phyloP scores from a whole-genome alignment of 176 grass and related monocot species.

The Neostapfia colusana region DNA sequence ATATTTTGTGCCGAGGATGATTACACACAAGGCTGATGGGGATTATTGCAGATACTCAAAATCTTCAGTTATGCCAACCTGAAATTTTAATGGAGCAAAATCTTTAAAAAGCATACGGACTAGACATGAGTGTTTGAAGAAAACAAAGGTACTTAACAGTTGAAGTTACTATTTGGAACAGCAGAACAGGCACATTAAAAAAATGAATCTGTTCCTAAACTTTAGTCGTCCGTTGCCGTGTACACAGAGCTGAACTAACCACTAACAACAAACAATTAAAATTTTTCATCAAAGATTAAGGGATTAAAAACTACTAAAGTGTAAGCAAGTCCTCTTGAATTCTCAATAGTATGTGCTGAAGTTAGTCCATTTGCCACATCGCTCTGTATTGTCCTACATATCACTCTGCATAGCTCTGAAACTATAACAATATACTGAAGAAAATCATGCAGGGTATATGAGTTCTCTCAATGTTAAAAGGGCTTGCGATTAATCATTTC shows the following conservation, averaged over 20 bases:
- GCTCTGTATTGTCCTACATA: neutral
- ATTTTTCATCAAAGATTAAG: neutral
- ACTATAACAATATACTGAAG: neutral
- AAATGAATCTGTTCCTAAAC: conserved; percentile 2
- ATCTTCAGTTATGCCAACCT: conserved; percentile 89
- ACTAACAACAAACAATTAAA: neutral
- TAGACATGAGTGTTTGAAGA: neutral
- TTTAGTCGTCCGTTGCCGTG: neutral
- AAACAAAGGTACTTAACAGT: neutral
- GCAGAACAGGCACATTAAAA: neutral
- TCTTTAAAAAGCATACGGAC: neutral
- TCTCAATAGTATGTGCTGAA: neutral
- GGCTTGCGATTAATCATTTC: conserved; percentile 15
- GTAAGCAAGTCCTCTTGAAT: conserved; percentile 3
- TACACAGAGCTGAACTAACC: neutral
- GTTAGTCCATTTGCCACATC: neutral
- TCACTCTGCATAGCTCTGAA: neutral
- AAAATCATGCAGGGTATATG: neutral
- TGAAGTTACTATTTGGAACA: neutral
- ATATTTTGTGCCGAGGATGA: neutral
- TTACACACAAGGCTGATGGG: conserved; percentile 5
- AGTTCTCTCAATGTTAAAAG: neutral
- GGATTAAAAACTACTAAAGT: neutral
- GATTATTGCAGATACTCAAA: conserved; percentile 77
- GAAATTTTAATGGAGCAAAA: conserved; percentile 29